Conservation (phyloP, 495 filamentous ascomycete genomes). For the Aspergillus affinis region DNA sequence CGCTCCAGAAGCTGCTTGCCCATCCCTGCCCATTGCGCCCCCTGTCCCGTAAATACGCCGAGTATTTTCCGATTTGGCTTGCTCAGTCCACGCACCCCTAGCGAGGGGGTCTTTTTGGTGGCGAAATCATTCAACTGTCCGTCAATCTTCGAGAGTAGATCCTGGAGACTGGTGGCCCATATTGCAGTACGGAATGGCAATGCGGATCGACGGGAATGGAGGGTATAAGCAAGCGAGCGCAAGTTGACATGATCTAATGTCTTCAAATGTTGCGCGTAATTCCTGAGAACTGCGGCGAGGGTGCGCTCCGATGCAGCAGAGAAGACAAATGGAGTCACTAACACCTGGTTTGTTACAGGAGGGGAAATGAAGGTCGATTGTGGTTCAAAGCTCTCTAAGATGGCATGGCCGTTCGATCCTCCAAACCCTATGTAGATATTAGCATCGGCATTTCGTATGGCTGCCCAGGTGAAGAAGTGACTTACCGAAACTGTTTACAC, state of each 20-base stretch:
- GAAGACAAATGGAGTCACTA: neutral
- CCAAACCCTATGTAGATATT: constrained; percentile 40
- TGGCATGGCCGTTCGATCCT: constrained; percentile 62
- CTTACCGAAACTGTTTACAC: constrained; percentile 47
- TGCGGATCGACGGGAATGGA: neutral
- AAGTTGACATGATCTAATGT: constrained; percentile 6
- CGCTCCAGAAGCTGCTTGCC: constrained; percentile 23
- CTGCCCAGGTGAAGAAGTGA: neutral
- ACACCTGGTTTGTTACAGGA: neutral
- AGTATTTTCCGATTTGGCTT: constrained; percentile 35
- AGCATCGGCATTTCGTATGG: neutral
- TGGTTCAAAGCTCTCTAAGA: constrained; percentile 36
- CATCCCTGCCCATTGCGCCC: constrained; percentile 37
- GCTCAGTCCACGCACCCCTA: constrained; percentile 47
- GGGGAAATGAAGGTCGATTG: no score
- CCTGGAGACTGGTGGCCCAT: neutral
- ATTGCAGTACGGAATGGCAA: neutral
- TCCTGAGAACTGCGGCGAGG: neutral
- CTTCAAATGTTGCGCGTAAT: constrained; percentile 1
- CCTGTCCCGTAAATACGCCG: constrained; percentile 39
- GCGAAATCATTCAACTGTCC: neutral
- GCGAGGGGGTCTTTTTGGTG: neutral
- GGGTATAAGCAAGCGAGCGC: constrained; percentile 21
- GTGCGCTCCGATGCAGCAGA: neutral
- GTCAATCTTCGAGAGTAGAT: neutral